These are phyloP conservation scores for Neurospora sp. DNA, from an alignment of 495 filamentous ascomycete species.

Conservation along the genomic window DNA sequence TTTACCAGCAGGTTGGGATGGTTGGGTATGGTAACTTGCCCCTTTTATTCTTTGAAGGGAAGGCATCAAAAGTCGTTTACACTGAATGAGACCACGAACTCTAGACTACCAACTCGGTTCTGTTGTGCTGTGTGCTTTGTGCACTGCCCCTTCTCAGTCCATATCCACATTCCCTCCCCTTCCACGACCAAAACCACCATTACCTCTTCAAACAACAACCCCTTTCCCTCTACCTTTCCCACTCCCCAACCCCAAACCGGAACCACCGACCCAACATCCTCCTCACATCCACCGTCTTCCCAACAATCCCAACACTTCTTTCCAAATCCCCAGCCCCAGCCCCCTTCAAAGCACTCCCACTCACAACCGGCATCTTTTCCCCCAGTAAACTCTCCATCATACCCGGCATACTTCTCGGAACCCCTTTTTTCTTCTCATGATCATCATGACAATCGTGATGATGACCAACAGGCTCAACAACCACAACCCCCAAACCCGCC, in stretches of 20 bases:
- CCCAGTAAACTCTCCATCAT: conserved; percentile 33
- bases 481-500: conserved; percentile 20
- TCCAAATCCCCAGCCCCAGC: conserved; percentile 31
- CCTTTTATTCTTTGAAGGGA: not conserved
- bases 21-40: not conserved
- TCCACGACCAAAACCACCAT: not conserved
- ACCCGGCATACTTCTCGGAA: not conserved
- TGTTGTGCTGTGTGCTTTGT: not conserved
- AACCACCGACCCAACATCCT: conserved; percentile 67
- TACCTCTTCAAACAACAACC: not conserved
- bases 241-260: conserved; percentile 36
- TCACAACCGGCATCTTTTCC: conserved; percentile 53
- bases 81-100: not conserved
- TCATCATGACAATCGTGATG: too few species aligned
- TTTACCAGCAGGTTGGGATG: conserved; percentile 1
- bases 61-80: not conserved
- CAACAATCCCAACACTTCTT: conserved; percentile 44
- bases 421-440: too few species aligned
- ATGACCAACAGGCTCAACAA: conserved; percentile 17
- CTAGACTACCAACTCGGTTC: not conserved
- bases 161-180: not conserved
- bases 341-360: conserved; percentile 40
- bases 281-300: conserved; percentile 55
- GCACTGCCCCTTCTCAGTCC: not conserved
- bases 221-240: conserved; percentile 17